Evolutionary conservation across 2,329 filamentous ascomycete species (phyloP), one percentile per base, ranked within the genome.

Genomic region (Didymella sp.): DNA sequence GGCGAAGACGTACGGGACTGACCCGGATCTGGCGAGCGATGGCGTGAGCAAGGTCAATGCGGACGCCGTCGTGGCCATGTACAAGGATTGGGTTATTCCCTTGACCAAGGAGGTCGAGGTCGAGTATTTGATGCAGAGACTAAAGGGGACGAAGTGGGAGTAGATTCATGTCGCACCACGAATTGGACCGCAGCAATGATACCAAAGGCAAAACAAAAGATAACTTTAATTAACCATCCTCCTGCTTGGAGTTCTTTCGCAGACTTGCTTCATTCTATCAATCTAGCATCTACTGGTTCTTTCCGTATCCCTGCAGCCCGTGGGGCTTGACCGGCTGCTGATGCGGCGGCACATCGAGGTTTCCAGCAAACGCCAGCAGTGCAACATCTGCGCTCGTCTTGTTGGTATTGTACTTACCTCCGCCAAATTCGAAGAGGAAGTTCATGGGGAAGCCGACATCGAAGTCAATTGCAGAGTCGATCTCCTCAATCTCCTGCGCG

Each of bases 61-160:
- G 2, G 92, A 98, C 59, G 93, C 93, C 1, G 73, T 76, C 0
- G 74, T 76, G 3, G 74, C 66, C 19, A 77, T 77, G 74, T 77
- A 77, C 64, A 76, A 76, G 83, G 86, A 96, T 75, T 91, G 90
- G 78, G 93, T 99, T 59, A 99, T 99, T 67, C 95, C 95, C 0
- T 78, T 98, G 75, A 99, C 95, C n/a, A 99, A 99, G 78, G 89
- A 92, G 62, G 94, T 99, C 37, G 95, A 99, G 81, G 92, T 99
- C 9, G 95, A 99, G 69, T 99, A 99, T 76, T 81, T 99, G 67
- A 96, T 99, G 91, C 92, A 98, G 78, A 85, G 95, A 62, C 80
- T 99, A 51, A 85, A 86, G 67, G 80, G 79, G 3, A 82, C 80
- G 0, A 58, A 81, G 62, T 82, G 80, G 80, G 79, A 53, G 28